phyloP scores from a whole-genome alignment of 805 yeast species.

The Yarrowia sp. region DNA sequence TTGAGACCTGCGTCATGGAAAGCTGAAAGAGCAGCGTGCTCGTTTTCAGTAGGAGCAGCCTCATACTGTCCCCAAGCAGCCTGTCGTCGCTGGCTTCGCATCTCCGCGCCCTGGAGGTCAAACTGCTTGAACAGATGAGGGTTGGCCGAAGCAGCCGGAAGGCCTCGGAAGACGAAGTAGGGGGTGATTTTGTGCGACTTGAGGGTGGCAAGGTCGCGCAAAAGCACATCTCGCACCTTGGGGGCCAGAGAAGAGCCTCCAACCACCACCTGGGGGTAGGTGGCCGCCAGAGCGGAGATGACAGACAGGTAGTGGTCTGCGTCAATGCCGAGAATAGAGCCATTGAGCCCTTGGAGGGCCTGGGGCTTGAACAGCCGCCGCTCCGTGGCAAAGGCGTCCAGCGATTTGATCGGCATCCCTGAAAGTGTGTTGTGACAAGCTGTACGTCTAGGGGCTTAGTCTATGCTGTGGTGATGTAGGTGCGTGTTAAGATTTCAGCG shows the following conservation, averaged over 20 bases:
- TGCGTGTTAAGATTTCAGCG: conserved; percentile 27
- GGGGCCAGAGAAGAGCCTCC: conserved; percentile 40
- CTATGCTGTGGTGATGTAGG: conserved; percentile 22
- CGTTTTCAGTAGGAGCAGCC: conserved; percentile 40
- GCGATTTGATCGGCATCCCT: conserved; percentile 46
- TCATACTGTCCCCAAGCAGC: conserved; percentile 44
- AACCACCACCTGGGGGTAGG: conserved; percentile 14
- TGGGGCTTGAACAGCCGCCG: conserved; percentile 57
- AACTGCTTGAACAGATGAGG: conserved; percentile 31
- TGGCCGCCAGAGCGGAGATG: conserved; percentile 35
- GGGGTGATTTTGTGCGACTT: conserved; percentile 67
- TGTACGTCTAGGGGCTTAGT: conserved; percentile 17
- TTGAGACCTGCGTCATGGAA: conserved; percentile 35
- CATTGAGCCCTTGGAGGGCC: conserved; percentile 62
- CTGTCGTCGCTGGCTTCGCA: conserved; percentile 28
- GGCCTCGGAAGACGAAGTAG: conserved; percentile 74
- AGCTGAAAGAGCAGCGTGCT: conserved; percentile 31
- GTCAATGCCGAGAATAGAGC: conserved; percentile 77
- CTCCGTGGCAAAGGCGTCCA: conserved; percentile 69
- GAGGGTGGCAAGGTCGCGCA: conserved; percentile 61
- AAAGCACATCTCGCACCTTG: conserved; percentile 61
- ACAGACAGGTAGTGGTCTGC: conserved; percentile 73
- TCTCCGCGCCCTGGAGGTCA: conserved; percentile 30
- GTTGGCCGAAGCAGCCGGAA: conserved; percentile 44
- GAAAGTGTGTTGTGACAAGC: conserved; percentile 16